Conservation (phyloP, 2,329 filamentous ascomycete genomes). For the Nannizziopsis arthrosporioides region DNA sequence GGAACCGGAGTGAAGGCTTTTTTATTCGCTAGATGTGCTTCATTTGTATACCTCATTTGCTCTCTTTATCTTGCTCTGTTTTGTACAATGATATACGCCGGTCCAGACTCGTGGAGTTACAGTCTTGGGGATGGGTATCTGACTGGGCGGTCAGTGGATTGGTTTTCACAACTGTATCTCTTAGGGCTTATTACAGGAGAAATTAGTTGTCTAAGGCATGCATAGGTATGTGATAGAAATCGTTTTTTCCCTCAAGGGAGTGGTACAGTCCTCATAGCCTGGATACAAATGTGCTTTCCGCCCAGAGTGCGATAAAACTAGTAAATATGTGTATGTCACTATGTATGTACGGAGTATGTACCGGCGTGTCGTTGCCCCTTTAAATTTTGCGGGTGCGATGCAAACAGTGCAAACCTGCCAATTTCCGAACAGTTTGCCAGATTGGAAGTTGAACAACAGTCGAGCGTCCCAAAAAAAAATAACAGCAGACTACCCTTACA, state of each 20-base stretch:
- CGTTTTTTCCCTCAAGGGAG: too few relatives aligned
- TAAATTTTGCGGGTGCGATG: neutral
- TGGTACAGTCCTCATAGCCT: too few relatives aligned
- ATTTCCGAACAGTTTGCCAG: constrained; percentile 7
- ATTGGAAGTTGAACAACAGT: neutral
- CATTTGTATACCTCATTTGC: neutral
- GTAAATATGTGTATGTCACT: too few relatives aligned
- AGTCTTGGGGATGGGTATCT: constrained; percentile 1
- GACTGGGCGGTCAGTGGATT: constrained; percentile 5
- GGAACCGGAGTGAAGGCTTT: constrained; percentile 50
- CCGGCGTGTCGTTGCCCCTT: neutral
- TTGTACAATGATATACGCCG: neutral
- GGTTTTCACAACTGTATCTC: neutral
- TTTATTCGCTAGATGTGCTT: constrained; percentile 44
- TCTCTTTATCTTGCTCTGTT: neutral
- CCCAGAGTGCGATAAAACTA: too few relatives aligned
- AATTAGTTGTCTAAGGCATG: too few relatives aligned
- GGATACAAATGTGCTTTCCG: too few relatives aligned
- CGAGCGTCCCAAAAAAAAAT: neutral
- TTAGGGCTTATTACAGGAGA: too few relatives aligned
- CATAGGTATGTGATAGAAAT: too few relatives aligned
- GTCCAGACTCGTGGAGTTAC: constrained; percentile 2
- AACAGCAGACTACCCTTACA: neutral
- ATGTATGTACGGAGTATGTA: too few relatives aligned
- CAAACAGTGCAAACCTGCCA: constrained; percentile 15